Evolutionary conservation across 176 grass and related monocot species (phyloP), one percentile per base, ranked within the genome.

Genomic region (Alopecurus myosuroides): DNA sequence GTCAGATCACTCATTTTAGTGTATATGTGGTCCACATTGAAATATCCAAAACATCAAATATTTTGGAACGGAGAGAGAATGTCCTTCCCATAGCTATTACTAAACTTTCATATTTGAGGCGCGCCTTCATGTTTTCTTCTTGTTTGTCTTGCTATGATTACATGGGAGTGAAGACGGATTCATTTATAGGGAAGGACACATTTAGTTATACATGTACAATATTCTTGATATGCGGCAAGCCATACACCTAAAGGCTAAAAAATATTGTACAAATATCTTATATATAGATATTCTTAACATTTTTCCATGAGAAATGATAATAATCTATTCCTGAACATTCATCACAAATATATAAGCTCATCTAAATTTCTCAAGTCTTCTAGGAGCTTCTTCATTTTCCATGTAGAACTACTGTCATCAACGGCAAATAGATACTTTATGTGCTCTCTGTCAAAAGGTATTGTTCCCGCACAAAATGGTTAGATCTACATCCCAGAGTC

Each of bases 401-500:
- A 37, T 22, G 64, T 22, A 11, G 3, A 67, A 67, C 33, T 5
- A 22, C 33, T 19, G 17, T 48, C 68, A 71, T 7, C 12, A 28
- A 71, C 28, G 5, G 12, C 5, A 73, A 18, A 28, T 46, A n/a
- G n/a, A n/a, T n/a, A n/a, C n/a, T n/a, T n/a, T n/a, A n/a, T n/a
- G n/a, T n/a, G 5, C 19, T 31, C 9, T 79, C 17, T 46, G 67
- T 74, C 46, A 45, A 83, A 36, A 6, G 81, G 58, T 39, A 50
- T 4, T 58, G 1, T 69, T 29, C 20, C 41, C 29, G 18, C 13
- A 26, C 20, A 46, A 46, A 74, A 68, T 30, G 55, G 23, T 5
- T 31, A 87, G 88, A 90, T 90, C 84, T 74, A 30, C 19, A 37
- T 46, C 55, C 40, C 55, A 23, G 42, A 57, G 30, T 35, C 20